phyloP scores from a whole-genome alignment of 768 basidiomycete species.

The Psilocybe tampanensis region DNA sequence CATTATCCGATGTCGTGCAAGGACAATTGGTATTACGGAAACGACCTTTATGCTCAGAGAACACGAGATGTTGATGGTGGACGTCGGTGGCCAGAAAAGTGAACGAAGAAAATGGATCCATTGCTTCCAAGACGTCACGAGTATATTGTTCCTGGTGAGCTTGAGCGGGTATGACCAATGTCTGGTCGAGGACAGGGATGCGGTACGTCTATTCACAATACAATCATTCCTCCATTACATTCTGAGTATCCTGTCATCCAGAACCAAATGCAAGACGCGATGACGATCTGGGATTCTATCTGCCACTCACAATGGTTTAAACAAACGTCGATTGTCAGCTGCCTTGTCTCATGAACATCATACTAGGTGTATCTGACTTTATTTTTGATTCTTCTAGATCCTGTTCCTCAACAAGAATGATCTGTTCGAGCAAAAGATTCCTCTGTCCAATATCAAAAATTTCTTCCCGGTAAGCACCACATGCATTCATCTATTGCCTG shows the following conservation, averaged over 20 bases:
- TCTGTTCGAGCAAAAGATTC: slow-evolving; percentile 84
- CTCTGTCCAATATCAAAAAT: slow-evolving; percentile 79
- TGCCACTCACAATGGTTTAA: slow-evolving; percentile 98
- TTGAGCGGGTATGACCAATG: slow-evolving; percentile 95
- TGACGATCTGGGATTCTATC: slow-evolving; percentile 99
- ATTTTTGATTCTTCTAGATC: slow-evolving; percentile 52
- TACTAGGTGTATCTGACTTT: neutral
- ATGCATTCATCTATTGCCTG: too few relatives aligned
- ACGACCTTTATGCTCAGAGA: slow-evolving; percentile 80
- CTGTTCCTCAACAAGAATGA: slow-evolving; percentile 96
- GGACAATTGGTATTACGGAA: slow-evolving; percentile 91
- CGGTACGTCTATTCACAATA: slow-evolving; percentile 50
- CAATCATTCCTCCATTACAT: neutral
- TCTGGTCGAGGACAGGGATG: slow-evolving; percentile 89
- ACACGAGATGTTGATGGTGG: slow-evolving; percentile 90
- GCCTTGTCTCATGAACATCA: neutral
- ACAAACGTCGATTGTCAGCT: slow-evolving; percentile 79
- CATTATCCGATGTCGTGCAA: slow-evolving; percentile 82
- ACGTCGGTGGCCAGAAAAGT: slow-evolving; percentile 93
- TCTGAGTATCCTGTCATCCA: slow-evolving; percentile 29
- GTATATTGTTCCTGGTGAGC: slow-evolving; percentile 89
- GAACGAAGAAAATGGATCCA: slow-evolving; percentile 95
- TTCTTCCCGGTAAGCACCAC: slow-evolving; percentile 74
- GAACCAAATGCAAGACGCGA: slow-evolving; percentile 99
- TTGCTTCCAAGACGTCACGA: slow-evolving; percentile 93